Evolutionary conservation across 805 yeast genomes (phyloP).

Genomic region (Wickerhamiella domercqiae): DNA sequence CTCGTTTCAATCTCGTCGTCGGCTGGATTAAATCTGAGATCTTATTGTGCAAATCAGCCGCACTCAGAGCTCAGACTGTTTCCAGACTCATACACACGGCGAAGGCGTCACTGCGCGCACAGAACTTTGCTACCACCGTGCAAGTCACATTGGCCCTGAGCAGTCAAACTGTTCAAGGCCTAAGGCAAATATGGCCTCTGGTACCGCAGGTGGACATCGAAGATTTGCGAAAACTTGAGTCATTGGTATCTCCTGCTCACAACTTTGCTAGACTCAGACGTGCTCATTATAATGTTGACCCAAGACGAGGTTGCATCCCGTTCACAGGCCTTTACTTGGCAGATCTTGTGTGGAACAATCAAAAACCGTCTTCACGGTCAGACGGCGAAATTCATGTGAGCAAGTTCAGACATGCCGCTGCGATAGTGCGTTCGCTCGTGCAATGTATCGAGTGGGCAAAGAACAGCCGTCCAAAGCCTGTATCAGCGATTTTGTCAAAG

Average conservation of each 20-base stretch:
- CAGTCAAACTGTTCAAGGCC: constrained; percentile 39
- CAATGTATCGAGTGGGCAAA: constrained; percentile 77
- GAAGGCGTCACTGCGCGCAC: constrained; percentile 50
- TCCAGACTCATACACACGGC: constrained; percentile 82
- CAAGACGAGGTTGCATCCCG: constrained; percentile 71
- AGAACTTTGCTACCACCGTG: constrained; percentile 76
- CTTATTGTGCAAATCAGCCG: constrained; percentile 44
- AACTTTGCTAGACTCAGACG: constrained; percentile 57
- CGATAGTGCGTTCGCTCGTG: constrained; percentile 58
- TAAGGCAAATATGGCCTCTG: constrained; percentile 54
- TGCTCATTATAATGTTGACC: constrained; percentile 43
- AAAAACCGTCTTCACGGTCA: constrained; percentile 35
- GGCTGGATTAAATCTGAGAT: constrained; percentile 90
- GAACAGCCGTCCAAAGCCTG: constrained; percentile 39
- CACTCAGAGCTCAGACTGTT: constrained; percentile 51
- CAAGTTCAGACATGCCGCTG: constrained; percentile 60
- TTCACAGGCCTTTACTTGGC: constrained; percentile 75
- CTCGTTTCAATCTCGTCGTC: constrained; percentile 76
- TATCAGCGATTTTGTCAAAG: constrained; percentile 58
- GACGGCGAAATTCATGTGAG: constrained; percentile 50
- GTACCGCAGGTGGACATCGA: constrained; percentile 59
- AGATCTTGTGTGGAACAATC: constrained; percentile 64
- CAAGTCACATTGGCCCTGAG: constrained; percentile 73
- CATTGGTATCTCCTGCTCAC: constrained; percentile 54
- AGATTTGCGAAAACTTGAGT: constrained; percentile 51